phyloP scores from a whole-genome alignment of 1,139 yeast species.

The Nadsonia commutata region DNA sequence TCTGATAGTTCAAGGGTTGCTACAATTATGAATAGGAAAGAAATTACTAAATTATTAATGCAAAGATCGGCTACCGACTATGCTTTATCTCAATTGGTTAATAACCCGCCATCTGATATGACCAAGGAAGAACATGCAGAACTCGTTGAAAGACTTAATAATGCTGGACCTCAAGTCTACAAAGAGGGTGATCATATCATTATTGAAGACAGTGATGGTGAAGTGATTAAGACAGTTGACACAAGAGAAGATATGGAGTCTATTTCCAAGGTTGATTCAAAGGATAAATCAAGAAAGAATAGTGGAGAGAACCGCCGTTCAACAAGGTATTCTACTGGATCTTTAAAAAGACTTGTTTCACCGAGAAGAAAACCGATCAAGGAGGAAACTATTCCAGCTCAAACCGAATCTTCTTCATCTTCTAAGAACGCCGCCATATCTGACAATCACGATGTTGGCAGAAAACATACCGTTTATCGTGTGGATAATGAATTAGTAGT shows the following conservation, averaged over 20 bases:
- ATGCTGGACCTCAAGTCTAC: slow-evolving; percentile 35
- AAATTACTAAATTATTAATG: too few relatives aligned
- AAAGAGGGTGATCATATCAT: slow-evolving; percentile 58
- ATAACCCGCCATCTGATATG: too few relatives aligned
- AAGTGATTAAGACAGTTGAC: slow-evolving; percentile 35
- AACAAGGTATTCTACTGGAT: background rate
- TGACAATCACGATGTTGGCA: background rate
- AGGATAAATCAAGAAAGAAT: too few relatives aligned
- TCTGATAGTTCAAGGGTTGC: too few relatives aligned
- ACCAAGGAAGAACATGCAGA: slow-evolving; percentile 4
- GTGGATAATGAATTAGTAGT: slow-evolving; percentile 62
- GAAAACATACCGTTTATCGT: slow-evolving; percentile 32
- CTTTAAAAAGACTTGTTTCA: too few relatives aligned
- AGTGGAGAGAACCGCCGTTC: too few relatives aligned
- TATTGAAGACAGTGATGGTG: slow-evolving; percentile 75
- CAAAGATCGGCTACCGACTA: too few relatives aligned
- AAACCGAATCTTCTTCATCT: background rate
- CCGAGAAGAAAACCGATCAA: too few relatives aligned
- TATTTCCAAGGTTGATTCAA: too few relatives aligned
- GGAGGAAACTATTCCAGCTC: too few relatives aligned
- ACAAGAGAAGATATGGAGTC: slow-evolving; percentile 8
- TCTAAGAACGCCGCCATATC: background rate
- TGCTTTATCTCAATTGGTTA: too few relatives aligned
- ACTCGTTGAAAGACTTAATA: slow-evolving; percentile 11
- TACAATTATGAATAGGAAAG: too few relatives aligned